Evolutionary conservation across 139 green algal genomes (phyloP).

Genomic region (Coelastrella sp.): DNA sequence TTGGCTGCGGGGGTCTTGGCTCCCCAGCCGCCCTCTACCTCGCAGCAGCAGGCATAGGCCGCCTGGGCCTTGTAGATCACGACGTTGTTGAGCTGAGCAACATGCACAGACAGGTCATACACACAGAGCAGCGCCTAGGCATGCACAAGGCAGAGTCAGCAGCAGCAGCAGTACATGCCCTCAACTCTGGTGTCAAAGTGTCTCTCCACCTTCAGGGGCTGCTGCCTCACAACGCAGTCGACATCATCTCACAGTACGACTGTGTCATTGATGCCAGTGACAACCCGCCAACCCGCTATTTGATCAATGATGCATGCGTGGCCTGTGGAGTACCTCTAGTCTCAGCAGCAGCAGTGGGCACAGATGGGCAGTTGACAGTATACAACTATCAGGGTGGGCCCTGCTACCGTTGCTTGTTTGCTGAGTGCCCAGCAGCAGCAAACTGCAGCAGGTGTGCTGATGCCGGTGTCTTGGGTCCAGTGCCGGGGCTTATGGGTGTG

Average conservation of each 20-base stretch:
- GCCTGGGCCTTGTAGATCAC: slow-evolving; percentile 86
- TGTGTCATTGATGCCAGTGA: slow-evolving; percentile 95
- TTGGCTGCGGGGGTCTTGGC: slow-evolving; percentile 93
- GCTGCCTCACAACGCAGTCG: slow-evolving; percentile 75
- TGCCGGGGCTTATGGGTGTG: slow-evolving; percentile 93
- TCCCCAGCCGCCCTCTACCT: slow-evolving; percentile 89
- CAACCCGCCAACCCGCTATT: slow-evolving; percentile 94
- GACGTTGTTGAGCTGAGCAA: slow-evolving; percentile 91
- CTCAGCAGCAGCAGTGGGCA: slow-evolving; percentile 92
- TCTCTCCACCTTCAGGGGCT: slow-evolving; percentile 74
- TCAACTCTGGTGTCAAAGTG: slow-evolving; percentile 82
- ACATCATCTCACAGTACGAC: slow-evolving; percentile 82
- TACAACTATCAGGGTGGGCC: slow-evolving; percentile 66
- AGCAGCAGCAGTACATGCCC: slow-evolving; percentile 55
- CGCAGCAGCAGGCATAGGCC: slow-evolving; percentile 83
- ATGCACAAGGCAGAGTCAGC: slow-evolving; percentile 87
- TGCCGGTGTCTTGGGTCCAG: slow-evolving; percentile 90
- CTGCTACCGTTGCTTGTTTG: slow-evolving; percentile 91
- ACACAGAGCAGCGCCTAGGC: slow-evolving; percentile 79
- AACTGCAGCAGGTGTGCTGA: slow-evolving; percentile 92
- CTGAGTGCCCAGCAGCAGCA: slow-evolving; percentile 75
- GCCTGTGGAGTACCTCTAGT: slow-evolving; percentile 80
- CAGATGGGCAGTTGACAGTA: slow-evolving; percentile 95
- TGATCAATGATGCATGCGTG: slow-evolving; percentile 92
- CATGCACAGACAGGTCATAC: slow-evolving; percentile 86